phyloP scores from a whole-genome alignment of 495 filamentous ascomycete genomes.

The Neurospora sublineolata region DNA sequence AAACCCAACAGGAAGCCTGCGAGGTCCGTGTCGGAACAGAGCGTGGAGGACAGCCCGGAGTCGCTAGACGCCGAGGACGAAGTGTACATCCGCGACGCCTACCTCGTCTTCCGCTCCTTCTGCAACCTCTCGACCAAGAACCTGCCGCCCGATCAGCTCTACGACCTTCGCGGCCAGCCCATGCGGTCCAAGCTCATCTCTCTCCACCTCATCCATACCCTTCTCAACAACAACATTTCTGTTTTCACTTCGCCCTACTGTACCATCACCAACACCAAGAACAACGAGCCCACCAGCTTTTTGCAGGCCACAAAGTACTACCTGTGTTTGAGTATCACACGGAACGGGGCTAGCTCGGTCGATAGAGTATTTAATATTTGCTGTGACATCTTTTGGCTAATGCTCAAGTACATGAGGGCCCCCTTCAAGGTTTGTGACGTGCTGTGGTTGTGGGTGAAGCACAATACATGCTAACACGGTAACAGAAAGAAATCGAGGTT shows the following conservation, averaged over 20 bases:
- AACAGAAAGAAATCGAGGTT: constrained; percentile 89
- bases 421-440: constrained; percentile 64
- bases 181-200: constrained; percentile 97
- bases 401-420: constrained; percentile 85
- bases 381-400: constrained; percentile 96
- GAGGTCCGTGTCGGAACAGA: constrained; percentile 48
- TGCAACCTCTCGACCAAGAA: constrained; percentile 94
- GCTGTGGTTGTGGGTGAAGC: not conserved
- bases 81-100: constrained; percentile 91
- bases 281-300: constrained; percentile 74
- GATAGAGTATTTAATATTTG: constrained; percentile 86
- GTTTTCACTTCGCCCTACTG: constrained; percentile 83
- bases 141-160: constrained; percentile 76
- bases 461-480: constrained; percentile 7
- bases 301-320: constrained; percentile 95
- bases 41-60: constrained; percentile 47
- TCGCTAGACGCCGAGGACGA: constrained; percentile 80
- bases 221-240: constrained; percentile 79
- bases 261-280: constrained; percentile 78
- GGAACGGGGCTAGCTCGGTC: constrained; percentile 89
- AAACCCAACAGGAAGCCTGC: constrained; percentile 42
- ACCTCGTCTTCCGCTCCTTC: constrained; percentile 91
- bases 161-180: constrained; percentile 82
- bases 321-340: constrained; percentile 81
- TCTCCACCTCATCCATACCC: constrained; percentile 83